Conservation (phyloP, 23 red algal species). For the Agarophyton chilense region DNA sequence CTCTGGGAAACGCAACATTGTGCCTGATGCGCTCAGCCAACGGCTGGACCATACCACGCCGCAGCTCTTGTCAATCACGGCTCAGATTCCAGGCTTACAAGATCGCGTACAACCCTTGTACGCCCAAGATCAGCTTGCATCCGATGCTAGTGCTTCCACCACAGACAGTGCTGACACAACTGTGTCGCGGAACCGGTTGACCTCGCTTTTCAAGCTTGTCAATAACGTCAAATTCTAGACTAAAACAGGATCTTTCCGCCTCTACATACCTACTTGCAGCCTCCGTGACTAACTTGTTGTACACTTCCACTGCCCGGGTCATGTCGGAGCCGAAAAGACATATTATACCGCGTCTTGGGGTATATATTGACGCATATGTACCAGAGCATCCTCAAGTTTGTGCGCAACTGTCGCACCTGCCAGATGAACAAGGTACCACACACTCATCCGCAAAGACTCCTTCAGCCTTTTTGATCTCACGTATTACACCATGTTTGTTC, state of each 20-base stretch:
- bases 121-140: neutral
- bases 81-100: neutral
- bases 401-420: neutral
- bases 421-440: neutral
- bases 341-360: neutral
- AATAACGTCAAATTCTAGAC: neutral
- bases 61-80: neutral
- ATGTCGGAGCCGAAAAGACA: neutral
- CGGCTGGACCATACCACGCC: neutral
- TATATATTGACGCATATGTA: constrained; percentile 9
- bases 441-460: neutral
- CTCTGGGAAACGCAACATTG: neutral
- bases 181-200: too few species aligned
- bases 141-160: neutral
- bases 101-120: neutral
- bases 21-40: constrained; percentile 10
- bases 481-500: too few species aligned
- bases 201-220: too few species aligned
- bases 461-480: too few species aligned
- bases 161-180: neutral
- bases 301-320: neutral
- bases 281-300: neutral
- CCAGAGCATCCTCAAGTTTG: neutral
- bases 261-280: neutral
- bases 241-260: neutral